These are phyloP conservation scores for Boletus speciosus DNA, from an alignment of 768 basidiomycete species.

Conservation along the genomic window DNA sequence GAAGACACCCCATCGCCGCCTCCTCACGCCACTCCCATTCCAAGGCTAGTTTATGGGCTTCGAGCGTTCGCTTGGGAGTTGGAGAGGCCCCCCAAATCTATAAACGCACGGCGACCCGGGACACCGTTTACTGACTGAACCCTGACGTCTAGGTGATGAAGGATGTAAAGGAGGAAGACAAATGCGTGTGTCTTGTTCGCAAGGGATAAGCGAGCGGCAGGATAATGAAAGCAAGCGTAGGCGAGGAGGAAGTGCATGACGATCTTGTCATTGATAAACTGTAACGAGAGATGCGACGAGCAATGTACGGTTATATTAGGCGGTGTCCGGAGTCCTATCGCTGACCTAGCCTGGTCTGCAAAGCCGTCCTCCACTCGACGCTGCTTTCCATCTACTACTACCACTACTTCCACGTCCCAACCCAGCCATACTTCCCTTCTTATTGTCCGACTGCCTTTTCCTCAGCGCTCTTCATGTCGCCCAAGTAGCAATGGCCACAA, in stretches of 20 bases:
- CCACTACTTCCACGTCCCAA: conserved; percentile 23
- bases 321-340: conserved; percentile 29
- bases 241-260: conserved; percentile 6
- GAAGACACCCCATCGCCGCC: conserved; percentile 31
- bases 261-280: conserved; percentile 5
- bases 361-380: conserved; percentile 13
- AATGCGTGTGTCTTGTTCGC: conserved; percentile 40
- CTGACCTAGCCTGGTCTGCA: conserved; percentile 10
- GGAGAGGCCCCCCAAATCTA: conserved; percentile 22
- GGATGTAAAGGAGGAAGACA: conserved; percentile 48
- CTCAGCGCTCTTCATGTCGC: conserved; percentile 25
- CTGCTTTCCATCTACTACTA: conserved; percentile 24
- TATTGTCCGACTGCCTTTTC: conserved; percentile 8
- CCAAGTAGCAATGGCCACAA: conserved; percentile 23
- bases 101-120: conserved; percentile 23
- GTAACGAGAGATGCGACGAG: conserved; percentile 12
- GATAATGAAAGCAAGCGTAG: conserved; percentile 11
- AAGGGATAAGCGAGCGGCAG: conserved; percentile 14
- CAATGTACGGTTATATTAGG: conserved; percentile 20
- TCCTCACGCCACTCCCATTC: conserved; percentile 23
- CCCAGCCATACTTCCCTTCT: conserved; percentile 21
- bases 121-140: conserved; percentile 29
- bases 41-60: conserved; percentile 3
- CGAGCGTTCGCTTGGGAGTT: conserved; percentile 23
- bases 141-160: conserved; percentile 43